Evolutionary conservation across 2,329 filamentous ascomycete genomes (phyloP).

Genomic region (Xylaria sp.): DNA sequence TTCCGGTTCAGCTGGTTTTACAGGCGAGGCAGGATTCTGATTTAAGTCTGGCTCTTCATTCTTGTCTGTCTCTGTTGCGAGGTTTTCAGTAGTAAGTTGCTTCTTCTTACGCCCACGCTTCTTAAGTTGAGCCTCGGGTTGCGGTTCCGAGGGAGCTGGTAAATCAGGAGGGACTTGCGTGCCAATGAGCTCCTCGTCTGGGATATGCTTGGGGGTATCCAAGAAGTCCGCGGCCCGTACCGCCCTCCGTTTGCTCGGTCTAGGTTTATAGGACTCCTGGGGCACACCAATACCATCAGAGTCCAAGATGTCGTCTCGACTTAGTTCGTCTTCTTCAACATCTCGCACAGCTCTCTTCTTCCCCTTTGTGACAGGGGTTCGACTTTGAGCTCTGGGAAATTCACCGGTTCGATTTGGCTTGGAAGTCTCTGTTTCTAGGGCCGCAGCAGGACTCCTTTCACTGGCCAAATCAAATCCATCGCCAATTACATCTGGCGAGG

Average conservation of each 20-base stretch:
- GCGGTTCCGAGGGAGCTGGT: conserved; percentile 26
- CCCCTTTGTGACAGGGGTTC: conserved; percentile 32
- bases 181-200: conserved; percentile 5
- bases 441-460: conserved; percentile 4
- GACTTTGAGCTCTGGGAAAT: conserved; percentile 16
- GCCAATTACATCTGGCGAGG: conserved; percentile 46
- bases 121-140: conserved; percentile 40
- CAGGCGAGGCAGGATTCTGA: conserved; percentile 6
- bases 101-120: conserved; percentile 50
- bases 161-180: conserved; percentile 9
- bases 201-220: neutral
- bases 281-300: conserved; percentile 29
- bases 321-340: conserved; percentile 47
- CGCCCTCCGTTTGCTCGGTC: conserved; percentile 38
- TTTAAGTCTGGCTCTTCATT: conserved; percentile 20
- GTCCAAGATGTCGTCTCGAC: conserved; percentile 38
- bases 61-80: conserved; percentile 14
- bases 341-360: conserved; percentile 39
- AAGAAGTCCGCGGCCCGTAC: conserved; percentile 14
- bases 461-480: conserved; percentile 29
- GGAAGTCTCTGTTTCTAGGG: conserved; percentile 24
- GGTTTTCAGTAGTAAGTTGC: conserved; percentile 34
- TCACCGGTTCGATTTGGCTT: conserved; percentile 15
- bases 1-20: conserved; percentile 32
- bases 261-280: conserved; percentile 39